These are phyloP conservation scores for Andalucia godoyi DNA, from an alignment of 78 protist genomes.

Conservation along the genomic window DNA sequence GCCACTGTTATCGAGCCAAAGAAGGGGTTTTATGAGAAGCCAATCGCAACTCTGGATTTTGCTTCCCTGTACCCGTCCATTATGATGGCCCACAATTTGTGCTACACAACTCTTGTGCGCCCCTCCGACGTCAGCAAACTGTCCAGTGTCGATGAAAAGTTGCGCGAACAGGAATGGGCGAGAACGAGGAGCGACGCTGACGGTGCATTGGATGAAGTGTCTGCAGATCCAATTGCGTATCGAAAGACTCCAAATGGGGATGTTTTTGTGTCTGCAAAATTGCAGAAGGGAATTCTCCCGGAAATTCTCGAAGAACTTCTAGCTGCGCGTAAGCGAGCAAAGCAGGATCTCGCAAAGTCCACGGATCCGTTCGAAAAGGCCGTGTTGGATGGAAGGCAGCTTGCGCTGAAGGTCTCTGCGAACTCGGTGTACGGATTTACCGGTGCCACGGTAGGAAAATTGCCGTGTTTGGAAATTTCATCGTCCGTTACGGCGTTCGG, in stretches of 20 bases:
- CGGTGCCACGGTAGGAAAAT: slow-evolving; percentile 95
- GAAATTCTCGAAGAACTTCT: slow-evolving; percentile 86
- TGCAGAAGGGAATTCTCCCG: slow-evolving; percentile 90
- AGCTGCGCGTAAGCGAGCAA: slow-evolving; percentile 89
- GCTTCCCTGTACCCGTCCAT: slow-evolving; percentile 98
- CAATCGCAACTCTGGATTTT: slow-evolving; percentile 97
- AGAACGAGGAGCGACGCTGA: no score
- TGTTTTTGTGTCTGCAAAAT: slow-evolving; percentile 45
- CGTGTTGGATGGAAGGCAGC: slow-evolving; percentile 97
- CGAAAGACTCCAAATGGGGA: slow-evolving; percentile 63
- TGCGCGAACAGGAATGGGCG: not conserved
- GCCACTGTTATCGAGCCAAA: slow-evolving; percentile 76
- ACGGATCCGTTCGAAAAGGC: slow-evolving; percentile 80
- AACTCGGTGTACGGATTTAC: slow-evolving; percentile 99
- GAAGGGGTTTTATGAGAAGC: slow-evolving; percentile 73
- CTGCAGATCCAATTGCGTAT: slow-evolving; percentile 1
- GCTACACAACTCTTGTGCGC: slow-evolving; percentile 88
- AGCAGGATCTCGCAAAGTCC: slow-evolving; percentile 68
- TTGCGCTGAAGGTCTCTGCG: slow-evolving; percentile 94
- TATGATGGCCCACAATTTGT: slow-evolving; percentile 99
- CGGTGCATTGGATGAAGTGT: no score
- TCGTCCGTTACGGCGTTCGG: slow-evolving; percentile 95
- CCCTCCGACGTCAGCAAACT: not conserved
- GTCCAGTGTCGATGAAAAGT: no score
- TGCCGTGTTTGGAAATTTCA: slow-evolving; percentile 93